Evolutionary conservation across 148 eudicot genomes (phyloP), one percentile per base, ranked within the genome.

Genomic region (Oxyria digyna): DNA sequence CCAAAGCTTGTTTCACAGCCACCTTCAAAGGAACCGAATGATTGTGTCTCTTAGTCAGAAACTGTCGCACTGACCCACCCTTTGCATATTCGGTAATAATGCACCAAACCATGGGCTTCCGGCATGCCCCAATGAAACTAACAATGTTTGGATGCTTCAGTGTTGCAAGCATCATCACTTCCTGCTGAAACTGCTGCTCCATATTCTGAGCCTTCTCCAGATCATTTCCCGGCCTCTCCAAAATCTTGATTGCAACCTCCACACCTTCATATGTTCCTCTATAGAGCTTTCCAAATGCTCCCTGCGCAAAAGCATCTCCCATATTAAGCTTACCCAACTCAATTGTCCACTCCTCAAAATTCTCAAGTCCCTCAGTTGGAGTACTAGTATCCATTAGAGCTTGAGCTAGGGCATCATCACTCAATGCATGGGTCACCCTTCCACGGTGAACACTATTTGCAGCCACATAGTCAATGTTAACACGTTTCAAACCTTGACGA

Each of bases 171-270:
- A 94, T 94, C 97, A 85, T 90, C 26, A 94, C 97, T 73, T 94
- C 98, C 74, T 94, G 98, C 77, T 94, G 98, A 82, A 94, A 94
- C 71, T 90, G 98, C 74, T 94, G 97, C 82, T 94, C 98, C 98
- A 94, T 94, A 80, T 85, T 73, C 50, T 80, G 89, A 18, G 92
- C 97, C 80, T 89, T 81, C 24, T 94, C 97, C 3, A 38, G 69
- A 71, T 94, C 97, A 81, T 90, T 90, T 77, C 88, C 98, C 6
- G 97, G 98, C 87, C 83, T 90, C 83, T 94, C 98, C 83, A 94
- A 69, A 74, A 94, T 88, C 87, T 94, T 94, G 23, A 94, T 90
- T 43, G 98, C 98, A 62, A 94, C 98, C 62, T 94, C 98, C 71
- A 85, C 93, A 20, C 97, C 91, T 76, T 90, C 89, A 68, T 94